Conservation (phyloP, 495 filamentous ascomycete genomes). For the Gamarada debralockiae region DNA sequence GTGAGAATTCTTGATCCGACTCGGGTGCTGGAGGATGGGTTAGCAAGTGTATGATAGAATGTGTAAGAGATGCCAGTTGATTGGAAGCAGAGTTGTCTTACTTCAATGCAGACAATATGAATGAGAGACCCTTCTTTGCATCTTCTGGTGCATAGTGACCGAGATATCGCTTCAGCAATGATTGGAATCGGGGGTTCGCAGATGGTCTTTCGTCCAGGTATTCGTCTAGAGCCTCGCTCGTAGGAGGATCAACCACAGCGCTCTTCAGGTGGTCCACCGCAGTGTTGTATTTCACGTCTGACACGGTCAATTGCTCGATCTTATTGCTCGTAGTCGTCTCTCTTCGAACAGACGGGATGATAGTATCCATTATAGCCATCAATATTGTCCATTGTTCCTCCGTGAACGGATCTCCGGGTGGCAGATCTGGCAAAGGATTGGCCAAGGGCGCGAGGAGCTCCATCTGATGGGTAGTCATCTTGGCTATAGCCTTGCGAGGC, state of each 20-base stretch:
- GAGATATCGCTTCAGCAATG: constrained; percentile 40
- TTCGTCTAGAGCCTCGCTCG: constrained; percentile 20
- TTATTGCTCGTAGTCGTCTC: constrained; percentile 27
- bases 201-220: constrained; percentile 50
- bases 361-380: constrained; percentile 49
- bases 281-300: constrained; percentile 21
- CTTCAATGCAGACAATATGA: constrained; percentile 52
- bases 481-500: neutral
- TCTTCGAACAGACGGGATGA: constrained; percentile 46
- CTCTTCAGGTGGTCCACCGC: constrained; percentile 13
- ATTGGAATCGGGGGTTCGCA: constrained; percentile 42
- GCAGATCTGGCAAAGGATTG: constrained; percentile 6
- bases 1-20: constrained; percentile 65
- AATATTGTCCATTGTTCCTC: constrained; percentile 53
- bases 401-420: constrained; percentile 30
- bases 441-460: neutral
- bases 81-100: no score
- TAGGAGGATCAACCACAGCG: constrained; percentile 5
- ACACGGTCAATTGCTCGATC: constrained; percentile 5
- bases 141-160: constrained; percentile 40
- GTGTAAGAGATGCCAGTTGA: no score
- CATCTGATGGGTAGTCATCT: constrained; percentile 2
- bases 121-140: constrained; percentile 42
- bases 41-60: constrained; percentile 3
- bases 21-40: constrained; percentile 48